A percentile compares a stretch with the other conserved stretches of the same genome.
Evolutionary conservation across 2,329 filamentous ascomycete species (phyloP).

Genomic region (Xylaria sp.): DNA sequence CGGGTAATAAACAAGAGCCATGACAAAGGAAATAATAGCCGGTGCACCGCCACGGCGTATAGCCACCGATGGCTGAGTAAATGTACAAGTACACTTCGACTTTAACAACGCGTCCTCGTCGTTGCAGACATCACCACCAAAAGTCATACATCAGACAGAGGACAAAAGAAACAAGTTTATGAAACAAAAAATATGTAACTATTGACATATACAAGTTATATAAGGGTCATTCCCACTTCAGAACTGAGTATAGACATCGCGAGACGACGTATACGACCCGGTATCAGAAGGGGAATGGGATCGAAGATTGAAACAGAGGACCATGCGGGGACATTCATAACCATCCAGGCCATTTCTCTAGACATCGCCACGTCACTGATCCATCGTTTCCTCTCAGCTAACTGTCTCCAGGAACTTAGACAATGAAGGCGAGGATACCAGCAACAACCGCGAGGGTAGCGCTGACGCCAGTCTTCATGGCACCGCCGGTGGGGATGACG

Average conservation of each 20-base stretch:
- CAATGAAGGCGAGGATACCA: conserved; percentile 16
- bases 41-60: no score
- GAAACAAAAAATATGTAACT: conserved; percentile 5
- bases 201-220: conserved; percentile 8
- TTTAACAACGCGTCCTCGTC: no score
- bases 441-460: conserved; percentile 13
- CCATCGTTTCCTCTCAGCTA: conserved; percentile 3
- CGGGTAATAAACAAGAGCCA: no score
- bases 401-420: conserved; percentile 6
- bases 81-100: no score
- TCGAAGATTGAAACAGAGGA: background rate
- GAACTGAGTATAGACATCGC: conserved; percentile 11
- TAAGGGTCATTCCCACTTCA: background rate
- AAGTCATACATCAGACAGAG: background rate
- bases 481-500: conserved; percentile 15
- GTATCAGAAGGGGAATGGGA: conserved; percentile 4
- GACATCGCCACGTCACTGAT: conserved; percentile 7
- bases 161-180: conserved; percentile 7
- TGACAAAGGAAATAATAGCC: no score
- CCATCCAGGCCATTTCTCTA: conserved; percentile 12
- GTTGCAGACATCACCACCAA: background rate
- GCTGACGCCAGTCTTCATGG: conserved; percentile 18
- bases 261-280: conserved; percentile 10
- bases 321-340: background rate
- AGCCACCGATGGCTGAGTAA: no score